Conservation (phyloP, 148 eudicot species). For the Polygonum aviculare region DNA sequence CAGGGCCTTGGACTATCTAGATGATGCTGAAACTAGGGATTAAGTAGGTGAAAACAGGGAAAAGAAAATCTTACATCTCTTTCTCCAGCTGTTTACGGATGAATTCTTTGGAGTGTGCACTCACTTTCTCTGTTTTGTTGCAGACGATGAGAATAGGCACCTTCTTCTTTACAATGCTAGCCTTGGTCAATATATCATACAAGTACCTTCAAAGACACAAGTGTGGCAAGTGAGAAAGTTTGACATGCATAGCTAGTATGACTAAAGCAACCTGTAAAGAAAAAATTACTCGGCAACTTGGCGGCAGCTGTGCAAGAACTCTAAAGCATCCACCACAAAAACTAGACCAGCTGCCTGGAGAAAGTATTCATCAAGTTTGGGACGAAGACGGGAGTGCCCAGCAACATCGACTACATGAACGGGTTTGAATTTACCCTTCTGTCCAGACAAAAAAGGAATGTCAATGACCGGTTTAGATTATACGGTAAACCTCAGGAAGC, state of each 20-base stretch:
- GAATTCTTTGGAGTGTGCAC: slow-evolving; percentile 91
- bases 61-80: slow-evolving; percentile 54
- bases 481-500: neutral
- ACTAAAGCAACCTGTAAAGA: neutral
- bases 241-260: neutral
- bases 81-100: slow-evolving; percentile 92
- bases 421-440: slow-evolving; percentile 70
- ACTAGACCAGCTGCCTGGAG: slow-evolving; percentile 81
- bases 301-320: slow-evolving; percentile 73
- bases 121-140: slow-evolving; percentile 88
- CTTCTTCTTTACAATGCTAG: slow-evolving; percentile 63
- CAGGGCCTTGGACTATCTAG: neutral
- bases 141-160: slow-evolving; percentile 75
- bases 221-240: neutral
- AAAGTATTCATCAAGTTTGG: slow-evolving; percentile 84
- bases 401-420: slow-evolving; percentile 89
- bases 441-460: slow-evolving; percentile 10
- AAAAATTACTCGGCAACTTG: slow-evolving; percentile 72
- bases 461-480: neutral
- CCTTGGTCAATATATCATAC: slow-evolving; percentile 76
- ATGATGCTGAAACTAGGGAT: neutral
- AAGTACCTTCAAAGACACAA: slow-evolving; percentile 45
- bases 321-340: slow-evolving; percentile 87
- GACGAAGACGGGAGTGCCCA: slow-evolving; percentile 88
- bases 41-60: neutral